Base-by-base conservation (phyloP, 176 grass and related monocot species). In the Chrysopogon serrulatus region DNA sequence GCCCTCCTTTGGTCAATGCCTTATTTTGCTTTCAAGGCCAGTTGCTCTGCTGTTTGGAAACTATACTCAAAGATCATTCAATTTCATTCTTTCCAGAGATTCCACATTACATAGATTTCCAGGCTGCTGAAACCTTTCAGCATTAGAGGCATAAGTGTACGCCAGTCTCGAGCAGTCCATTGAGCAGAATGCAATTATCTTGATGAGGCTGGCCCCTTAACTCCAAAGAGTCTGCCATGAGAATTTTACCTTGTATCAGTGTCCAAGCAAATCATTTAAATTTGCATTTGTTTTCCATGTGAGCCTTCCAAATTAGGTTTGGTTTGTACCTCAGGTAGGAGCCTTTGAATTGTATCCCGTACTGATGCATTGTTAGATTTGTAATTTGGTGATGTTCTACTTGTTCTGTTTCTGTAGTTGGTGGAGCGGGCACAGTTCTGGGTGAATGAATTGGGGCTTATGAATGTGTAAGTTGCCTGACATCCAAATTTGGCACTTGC, bases 371-470 rank as follows among this genome's bases (percentile, higher is more conserved):
- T 66, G 17, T 86, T 45, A 35, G 18, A n/a, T 21, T 72, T 69
- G 21, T 77, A 12, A 61, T 76, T 37, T 78, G 17, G 6, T 72
- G 15, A 53, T 70, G 37, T 65, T 47, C 21, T 59, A 2, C 28
- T 56, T 84, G 4, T 42, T 56, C 36, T 93, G n/a, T 36, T 54
- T 63, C 7, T 91, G 39, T 82, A 95, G 96, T 82, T 98, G 76
- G 96, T 95, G 74, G 73, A 86, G 36, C 87, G 91, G 28, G 91
- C 96, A 8, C 91, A 95, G 34, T 95, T 93, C 69, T 98, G 96
- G 92, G 91, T 84, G 12, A 88, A 86, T 61, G 85, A 98, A 75
- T 77, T 98, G 76, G 76, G 62, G 33, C 89, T 95, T 78, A 82
- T 57, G 83, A 98, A 98, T 68, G 87, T 92, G 96, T 95, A 84